Evolutionary conservation across 345 rosid genomes (phyloP), one percentile per base, ranked within the genome.

Genomic region (Ricinus communis): DNA sequence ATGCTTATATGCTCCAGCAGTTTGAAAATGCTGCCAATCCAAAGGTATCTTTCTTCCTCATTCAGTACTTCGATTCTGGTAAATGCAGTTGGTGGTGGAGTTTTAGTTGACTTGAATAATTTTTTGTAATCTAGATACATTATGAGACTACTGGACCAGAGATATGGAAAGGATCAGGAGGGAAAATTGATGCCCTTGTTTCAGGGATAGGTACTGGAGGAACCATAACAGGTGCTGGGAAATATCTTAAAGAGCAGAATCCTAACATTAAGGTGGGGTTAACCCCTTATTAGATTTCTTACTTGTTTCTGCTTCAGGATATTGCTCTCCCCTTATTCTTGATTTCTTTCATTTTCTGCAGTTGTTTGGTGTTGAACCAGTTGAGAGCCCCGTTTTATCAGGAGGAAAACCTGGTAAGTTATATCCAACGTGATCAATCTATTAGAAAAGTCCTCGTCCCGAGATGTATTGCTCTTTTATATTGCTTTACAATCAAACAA

Each of bases 191-290:
- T 77, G 94, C 93, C 49, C 77, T 91, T 79, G 89, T 93, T 66
- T 90, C 98, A 8, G 98, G 98, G 38, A 91, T 93, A 56, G 96
- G 98, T 68, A 93, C 98, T 51, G 98, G 98, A 27, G 98, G 98
- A 72, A 93, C 97, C 65, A 81, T 91, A 45, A 90, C 98, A 18
- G 97, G 98, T 72, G 84, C 82, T 6, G 98, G 98, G 21, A 93
- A 87, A 74, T 91, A 81, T 79, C 90, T 93, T 8, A 93, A 86
- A 74, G 98, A 91, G 76, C 87, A 88, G 50, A 90, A 91, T 65
- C 85, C 96, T 0, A 65, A 87, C 59, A 75, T 93, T 24, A 93
- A 87, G 91, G 98, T 91, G 27, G 1, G 12, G 28, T 62, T 49
- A n/a, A n/a, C n/a, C n/a, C n/a, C n/a, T n/a, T n/a, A n/a, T n/a